phyloP scores from a whole-genome alignment of 2,329 filamentous ascomycete species.

The Exophiala xenobiotica region DNA sequence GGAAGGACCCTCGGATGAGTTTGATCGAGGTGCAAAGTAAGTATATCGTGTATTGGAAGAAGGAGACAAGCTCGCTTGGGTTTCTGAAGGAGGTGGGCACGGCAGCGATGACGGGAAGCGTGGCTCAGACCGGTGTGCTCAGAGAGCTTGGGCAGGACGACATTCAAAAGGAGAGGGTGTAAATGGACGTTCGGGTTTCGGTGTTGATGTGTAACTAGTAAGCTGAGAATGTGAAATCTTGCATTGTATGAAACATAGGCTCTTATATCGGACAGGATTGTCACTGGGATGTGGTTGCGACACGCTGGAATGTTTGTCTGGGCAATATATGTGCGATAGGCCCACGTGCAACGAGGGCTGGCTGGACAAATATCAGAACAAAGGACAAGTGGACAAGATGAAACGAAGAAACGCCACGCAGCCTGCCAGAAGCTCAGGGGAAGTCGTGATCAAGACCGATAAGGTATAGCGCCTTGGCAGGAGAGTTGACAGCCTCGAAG shows the following conservation, averaged over 20 bases:
- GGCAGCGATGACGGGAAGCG: slow-evolving; percentile 40
- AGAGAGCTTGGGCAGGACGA: slow-evolving; percentile 30
- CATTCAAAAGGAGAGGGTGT: slow-evolving; percentile 29
- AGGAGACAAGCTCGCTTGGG: slow-evolving; percentile 37
- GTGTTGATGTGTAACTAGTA: too few relatives aligned
- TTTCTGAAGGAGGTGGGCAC: slow-evolving; percentile 42
- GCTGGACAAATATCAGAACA: slow-evolving; percentile 3
- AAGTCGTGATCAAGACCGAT: background rate
- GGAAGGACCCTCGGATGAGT: slow-evolving; percentile 50
- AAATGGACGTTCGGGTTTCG: too few relatives aligned
- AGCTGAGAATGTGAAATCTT: too few relatives aligned
- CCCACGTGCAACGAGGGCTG: slow-evolving; percentile 15
- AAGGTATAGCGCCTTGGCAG: slow-evolving; percentile 9
- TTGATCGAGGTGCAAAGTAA: slow-evolving; percentile 44
- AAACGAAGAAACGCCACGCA: slow-evolving; percentile 1
- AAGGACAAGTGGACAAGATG: background rate
- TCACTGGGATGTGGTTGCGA: too few relatives aligned
- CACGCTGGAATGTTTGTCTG: too few relatives aligned
- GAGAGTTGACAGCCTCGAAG: background rate
- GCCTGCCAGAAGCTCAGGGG: slow-evolving; percentile 1
- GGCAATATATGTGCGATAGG: too few relatives aligned
- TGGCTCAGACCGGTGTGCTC: slow-evolving; percentile 40
- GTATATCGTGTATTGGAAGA: slow-evolving; percentile 42
- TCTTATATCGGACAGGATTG: too few relatives aligned
- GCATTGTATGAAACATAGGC: background rate